Evolutionary conservation across 2,329 filamentous ascomycete genomes (phyloP).

Genomic region (Hysterium pulicare): DNA sequence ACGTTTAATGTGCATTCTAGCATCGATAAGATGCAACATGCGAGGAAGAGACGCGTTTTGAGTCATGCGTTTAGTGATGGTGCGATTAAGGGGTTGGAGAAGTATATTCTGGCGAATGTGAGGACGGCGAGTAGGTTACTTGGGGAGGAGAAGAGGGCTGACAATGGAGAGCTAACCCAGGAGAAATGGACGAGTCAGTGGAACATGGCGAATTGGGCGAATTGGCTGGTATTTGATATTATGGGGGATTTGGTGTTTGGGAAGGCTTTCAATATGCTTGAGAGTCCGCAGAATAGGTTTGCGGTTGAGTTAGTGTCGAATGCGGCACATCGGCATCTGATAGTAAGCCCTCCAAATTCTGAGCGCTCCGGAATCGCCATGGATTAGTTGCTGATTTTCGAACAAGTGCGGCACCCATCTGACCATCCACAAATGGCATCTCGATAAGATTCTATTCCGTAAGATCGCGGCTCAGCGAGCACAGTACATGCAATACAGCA

Average conservation of each 20-base stretch:
- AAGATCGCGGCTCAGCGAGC: constrained; percentile 41
- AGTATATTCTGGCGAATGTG: constrained; percentile 44
- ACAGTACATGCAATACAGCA: constrained; percentile 44
- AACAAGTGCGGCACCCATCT: constrained; percentile 42
- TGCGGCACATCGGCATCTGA: constrained; percentile 45
- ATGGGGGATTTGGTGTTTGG: constrained; percentile 50
- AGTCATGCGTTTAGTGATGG: constrained; percentile 46
- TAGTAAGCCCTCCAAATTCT: constrained; percentile 27
- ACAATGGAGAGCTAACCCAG: constrained; percentile 6
- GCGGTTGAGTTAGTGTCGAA: constrained; percentile 42
- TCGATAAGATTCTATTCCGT: constrained; percentile 44
- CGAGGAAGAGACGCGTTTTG: constrained; percentile 46
- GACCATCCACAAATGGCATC: constrained; percentile 41
- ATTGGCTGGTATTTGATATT: constrained; percentile 50
- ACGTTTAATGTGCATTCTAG: constrained; percentile 44
- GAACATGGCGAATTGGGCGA: constrained; percentile 45
- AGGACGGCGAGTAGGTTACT: constrained; percentile 38
- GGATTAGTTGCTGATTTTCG: constrained; percentile 13
- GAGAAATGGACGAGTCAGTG: constrained; percentile 38
- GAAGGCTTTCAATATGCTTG: constrained; percentile 44
- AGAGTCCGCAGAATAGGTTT: constrained; percentile 39
- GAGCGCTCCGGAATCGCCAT: not conserved
- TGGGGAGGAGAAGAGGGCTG: constrained; percentile 12
- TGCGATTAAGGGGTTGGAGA: constrained; percentile 46
- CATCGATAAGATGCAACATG: constrained; percentile 46